A percentile compares a stretch with the other conserved stretches of the same genome.
phyloP scores from a whole-genome alignment of 768 basidiomycete species.

The Zangia roseola region DNA sequence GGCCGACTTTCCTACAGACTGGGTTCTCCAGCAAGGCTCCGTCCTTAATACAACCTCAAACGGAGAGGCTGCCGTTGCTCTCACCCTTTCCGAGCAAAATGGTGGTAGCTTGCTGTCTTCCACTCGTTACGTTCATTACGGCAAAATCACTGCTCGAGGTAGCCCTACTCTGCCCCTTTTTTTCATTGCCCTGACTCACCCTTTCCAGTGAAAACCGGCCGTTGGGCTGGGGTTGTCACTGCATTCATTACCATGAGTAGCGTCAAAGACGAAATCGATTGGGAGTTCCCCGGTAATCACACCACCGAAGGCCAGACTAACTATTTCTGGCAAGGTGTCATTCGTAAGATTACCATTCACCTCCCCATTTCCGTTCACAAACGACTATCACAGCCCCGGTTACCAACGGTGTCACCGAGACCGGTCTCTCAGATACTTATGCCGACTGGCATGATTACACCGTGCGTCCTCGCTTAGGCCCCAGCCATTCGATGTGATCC shows the following conservation, averaged over 20 bases:
- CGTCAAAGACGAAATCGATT: conserved; percentile 84
- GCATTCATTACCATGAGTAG: conserved; percentile 86
- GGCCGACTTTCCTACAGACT: conserved; percentile 44
- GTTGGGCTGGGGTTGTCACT: conserved; percentile 79
- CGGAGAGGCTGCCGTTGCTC: conserved; percentile 58
- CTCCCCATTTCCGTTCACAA: background rate
- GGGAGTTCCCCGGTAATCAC: conserved; percentile 73
- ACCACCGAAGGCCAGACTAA: conserved; percentile 75
- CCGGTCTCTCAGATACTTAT: conserved; percentile 60
- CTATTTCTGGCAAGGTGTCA: conserved; percentile 73
- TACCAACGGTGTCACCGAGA: conserved; percentile 49
- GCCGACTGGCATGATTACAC: conserved; percentile 74
- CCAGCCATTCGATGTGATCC: background rate
- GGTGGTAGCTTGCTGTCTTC: conserved; percentile 79
- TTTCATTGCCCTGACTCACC: background rate
- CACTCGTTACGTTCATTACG: conserved; percentile 82
- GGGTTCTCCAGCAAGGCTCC: conserved; percentile 66
- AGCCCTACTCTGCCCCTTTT: conserved; percentile 3
- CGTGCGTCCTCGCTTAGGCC: conserved; percentile 41
- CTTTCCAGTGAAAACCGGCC: conserved; percentile 66
- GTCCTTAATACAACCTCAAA: conserved; percentile 61
- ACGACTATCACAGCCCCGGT: conserved; percentile 34
- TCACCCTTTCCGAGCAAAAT: conserved; percentile 66
- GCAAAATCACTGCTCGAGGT: conserved; percentile 67
- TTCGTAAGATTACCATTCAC: conserved; percentile 45